Base-by-base conservation (phyloP, 2,329 filamentous ascomycete genomes). In the Shiraia sp. region DNA sequence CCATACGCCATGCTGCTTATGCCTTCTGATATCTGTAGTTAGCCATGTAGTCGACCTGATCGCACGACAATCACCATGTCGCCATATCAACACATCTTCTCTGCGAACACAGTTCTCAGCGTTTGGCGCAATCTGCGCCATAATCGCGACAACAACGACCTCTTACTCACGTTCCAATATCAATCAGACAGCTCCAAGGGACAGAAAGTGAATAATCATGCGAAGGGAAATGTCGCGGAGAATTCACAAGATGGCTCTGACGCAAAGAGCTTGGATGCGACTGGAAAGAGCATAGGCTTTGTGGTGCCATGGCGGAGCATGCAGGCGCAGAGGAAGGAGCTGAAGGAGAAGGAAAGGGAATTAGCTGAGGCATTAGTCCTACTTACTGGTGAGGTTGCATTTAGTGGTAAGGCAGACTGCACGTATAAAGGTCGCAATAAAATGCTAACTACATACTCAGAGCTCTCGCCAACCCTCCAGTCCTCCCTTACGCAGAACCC, bases 271-370 rank as follows among this genome's bases (percentile, higher is more conserved):
- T 44, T 57, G 15, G 52, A 57, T 28, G 44, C 36, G 4, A 51
- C 42, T 4, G 58, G 56, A 24, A 62, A 56, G 48, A 65, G 63
- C 40, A 68, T 66, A 14, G 57, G 64, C 42, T 66, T 66, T 14
- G 61, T 66, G 10, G 63, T 68, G 24, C 63, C 64, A 49, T 68
- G 63, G 64, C 50, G 63, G 34, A 62, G 61, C 27, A 65, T 68
- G 62, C 63, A 66, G 43, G 56, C 59, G 10, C 63, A 66, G 40
- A 53, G 62, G 40, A 44, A 52, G 32, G 63, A 68, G 41, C 27
- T 66, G 43, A 47, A 50, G 5, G 59, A 64, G 37, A 65, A 58
- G 35, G 64, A 68, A 19, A 68, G 62, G 32, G 59, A 66, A 42
- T 42, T 66, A 19, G 64, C 64, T 9, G 64, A 68, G 46, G 63